phyloP scores from a whole-genome alignment of 2,329 filamentous ascomycete genomes.

The Pyrenochaeta sp. region DNA sequence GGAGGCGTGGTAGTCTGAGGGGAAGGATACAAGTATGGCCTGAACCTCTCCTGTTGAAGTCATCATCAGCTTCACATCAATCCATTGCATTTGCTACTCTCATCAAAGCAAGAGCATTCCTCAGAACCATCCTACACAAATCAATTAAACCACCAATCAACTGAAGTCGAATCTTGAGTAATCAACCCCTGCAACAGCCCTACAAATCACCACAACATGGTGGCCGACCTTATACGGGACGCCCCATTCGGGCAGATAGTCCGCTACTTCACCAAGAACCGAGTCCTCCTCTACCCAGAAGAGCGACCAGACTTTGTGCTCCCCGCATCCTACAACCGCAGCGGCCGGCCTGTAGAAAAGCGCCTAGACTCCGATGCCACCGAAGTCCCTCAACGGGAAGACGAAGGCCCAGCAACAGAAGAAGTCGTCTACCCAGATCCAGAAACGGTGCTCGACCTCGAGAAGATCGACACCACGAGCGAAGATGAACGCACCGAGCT shows the following conservation, averaged over 20 bases:
- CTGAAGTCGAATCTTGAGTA: too few species aligned
- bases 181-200: neutral
- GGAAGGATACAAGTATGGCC: neutral
- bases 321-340: constrained; percentile 52
- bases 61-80: neutral
- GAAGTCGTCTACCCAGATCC: constrained; percentile 31
- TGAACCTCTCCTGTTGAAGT: neutral
- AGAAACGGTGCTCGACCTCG: constrained; percentile 34
- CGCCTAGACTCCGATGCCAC: constrained; percentile 18
- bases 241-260: constrained; percentile 67
- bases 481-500: constrained; percentile 32
- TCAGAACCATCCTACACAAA: too few species aligned
- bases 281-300: constrained; percentile 65
- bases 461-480: constrained; percentile 24
- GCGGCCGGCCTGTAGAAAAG: constrained; percentile 14
- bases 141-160: neutral
- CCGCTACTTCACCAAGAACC: constrained; percentile 61
- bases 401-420: constrained; percentile 31
- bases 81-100: too few species aligned
- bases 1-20: neutral
- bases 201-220: neutral
- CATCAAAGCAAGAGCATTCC: too few species aligned
- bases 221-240: constrained; percentile 56
- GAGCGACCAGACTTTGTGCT: constrained; percentile 63
- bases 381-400: constrained; percentile 8